Evolutionary conservation across 2,329 filamentous ascomycete genomes (phyloP), one percentile per base, ranked within the genome.

Genomic region (Hymenoscyphus repandus): DNA sequence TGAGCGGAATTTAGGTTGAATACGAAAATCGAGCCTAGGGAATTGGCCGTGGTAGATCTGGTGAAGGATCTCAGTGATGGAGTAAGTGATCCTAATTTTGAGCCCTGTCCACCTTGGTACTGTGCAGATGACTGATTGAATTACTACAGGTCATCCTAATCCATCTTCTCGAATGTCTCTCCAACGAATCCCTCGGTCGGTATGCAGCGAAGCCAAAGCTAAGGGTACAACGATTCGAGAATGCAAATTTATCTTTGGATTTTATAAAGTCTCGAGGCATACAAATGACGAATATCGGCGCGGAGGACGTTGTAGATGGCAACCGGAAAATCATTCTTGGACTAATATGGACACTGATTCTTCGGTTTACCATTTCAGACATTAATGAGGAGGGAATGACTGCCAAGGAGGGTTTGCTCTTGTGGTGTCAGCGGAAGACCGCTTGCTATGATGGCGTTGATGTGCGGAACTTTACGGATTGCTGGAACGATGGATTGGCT

Each of bases 341-440:
- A 30, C 76, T 99, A 62, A 96, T 99, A 70, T 99, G 93, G 93
- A 99, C 91, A 5, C 77, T 99, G 56, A 99, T 99, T 85, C 76
- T 96, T 59, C 82, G 93, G 45, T 99, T 99, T 70, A 99, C 93
- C 61, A 99, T 99, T 68, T 96, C 86, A 69, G 93, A 99, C 70
- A 99, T 99, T 74, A 97, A 95, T 68, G 87, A 92, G 69, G 93
- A 96, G 76, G 93, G 93, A 58, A 86, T 97, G 82, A 96, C 92
- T 47, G 93, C 93, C 52, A 96, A 97, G 70, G 93, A 97, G 68
- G 93, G 93, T 56, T 73, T 99, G 63, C 72, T 99, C 51, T 73
- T 99, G 20, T 99, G 93, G 93, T 99, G 93, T 74, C 92, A 99
- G 72, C 80, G 93, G 62, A 99, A 99, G 74, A 99, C 93, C 30